Percentiles rank a stretch among this genome's conserved stretches.
These are phyloP conservation scores for Bathelium albidoporum DNA, from an alignment of 495 filamentous ascomycete species.

Conservation along the genomic window DNA sequence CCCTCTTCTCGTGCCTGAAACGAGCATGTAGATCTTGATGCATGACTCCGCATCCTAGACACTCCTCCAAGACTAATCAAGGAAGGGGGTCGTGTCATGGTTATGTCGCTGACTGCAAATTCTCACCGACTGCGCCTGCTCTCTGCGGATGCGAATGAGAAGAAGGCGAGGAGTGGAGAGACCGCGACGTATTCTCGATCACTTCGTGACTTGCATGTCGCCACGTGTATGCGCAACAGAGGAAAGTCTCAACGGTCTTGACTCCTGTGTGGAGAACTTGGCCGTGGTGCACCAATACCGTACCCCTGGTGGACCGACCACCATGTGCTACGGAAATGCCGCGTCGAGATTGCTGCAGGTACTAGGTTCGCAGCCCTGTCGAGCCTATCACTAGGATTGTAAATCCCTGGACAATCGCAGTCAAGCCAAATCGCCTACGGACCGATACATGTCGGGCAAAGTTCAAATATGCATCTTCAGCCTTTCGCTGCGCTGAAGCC, in stretches of 20 bases:
- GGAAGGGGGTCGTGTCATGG: not conserved
- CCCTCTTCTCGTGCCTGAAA: not conserved
- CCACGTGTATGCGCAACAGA: too few relatives aligned
- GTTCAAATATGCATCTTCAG: conserved; percentile 17
- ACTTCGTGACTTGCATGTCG: too few relatives aligned
- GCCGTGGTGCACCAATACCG: too few relatives aligned
- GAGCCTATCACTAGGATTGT: not conserved
- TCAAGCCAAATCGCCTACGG: not conserved
- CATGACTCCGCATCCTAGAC: not conserved
- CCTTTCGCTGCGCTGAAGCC: not conserved
- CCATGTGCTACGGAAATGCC: not conserved
- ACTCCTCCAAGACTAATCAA: not conserved
- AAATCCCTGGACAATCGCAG: not conserved
- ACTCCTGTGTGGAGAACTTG: too few relatives aligned
- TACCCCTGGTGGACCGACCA: not conserved
- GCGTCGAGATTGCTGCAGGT: conserved; percentile 1
- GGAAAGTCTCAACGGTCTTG: too few relatives aligned
- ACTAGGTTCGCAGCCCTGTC: not conserved
- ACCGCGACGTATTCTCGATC: too few relatives aligned
- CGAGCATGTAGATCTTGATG: not conserved
- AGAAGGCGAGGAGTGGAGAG: too few relatives aligned
- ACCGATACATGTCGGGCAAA: conserved; percentile 35
- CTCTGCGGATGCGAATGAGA: too few relatives aligned
- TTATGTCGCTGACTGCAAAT: too few relatives aligned
- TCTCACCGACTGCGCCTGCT: too few relatives aligned